These are phyloP conservation scores for Penicillium psychrofluorescens DNA, from an alignment of 495 filamentous ascomycete genomes.

Conservation along the genomic window DNA sequence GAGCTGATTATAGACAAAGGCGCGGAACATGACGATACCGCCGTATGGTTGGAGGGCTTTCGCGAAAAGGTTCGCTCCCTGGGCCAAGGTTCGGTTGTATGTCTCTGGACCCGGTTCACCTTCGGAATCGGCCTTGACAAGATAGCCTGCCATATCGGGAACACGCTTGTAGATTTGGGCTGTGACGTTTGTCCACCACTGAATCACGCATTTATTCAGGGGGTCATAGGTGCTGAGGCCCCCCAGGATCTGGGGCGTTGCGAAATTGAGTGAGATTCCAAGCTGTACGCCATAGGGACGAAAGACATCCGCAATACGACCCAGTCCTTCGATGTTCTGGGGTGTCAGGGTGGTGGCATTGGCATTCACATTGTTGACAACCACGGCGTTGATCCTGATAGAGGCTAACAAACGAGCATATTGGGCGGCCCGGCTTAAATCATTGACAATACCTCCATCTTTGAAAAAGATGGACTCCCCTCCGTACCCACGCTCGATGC, in stretches of 20 bases:
- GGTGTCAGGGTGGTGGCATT: conserved; percentile 48
- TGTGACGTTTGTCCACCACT: conserved; percentile 56
- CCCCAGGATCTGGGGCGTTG: conserved; percentile 51
- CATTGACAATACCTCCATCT: conserved; percentile 42
- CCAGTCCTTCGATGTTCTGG: conserved; percentile 53
- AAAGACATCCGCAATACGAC: conserved; percentile 54
- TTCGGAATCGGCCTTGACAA: conserved; percentile 69
- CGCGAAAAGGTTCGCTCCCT: conserved; percentile 67
- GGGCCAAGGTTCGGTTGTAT: conserved; percentile 61
- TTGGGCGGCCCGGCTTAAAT: conserved; percentile 51
- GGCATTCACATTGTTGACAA: conserved; percentile 72
- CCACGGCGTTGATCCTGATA: conserved; percentile 55
- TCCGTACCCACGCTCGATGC: conserved; percentile 63
- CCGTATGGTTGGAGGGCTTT: conserved; percentile 50
- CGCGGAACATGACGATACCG: conserved; percentile 66
- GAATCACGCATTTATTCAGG: conserved; percentile 48
- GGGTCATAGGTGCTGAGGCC: conserved; percentile 58
- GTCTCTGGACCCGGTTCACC: conserved; percentile 63
- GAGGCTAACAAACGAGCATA: conserved; percentile 66
- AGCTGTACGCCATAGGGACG: conserved; percentile 61
- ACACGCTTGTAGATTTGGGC: conserved; percentile 50
- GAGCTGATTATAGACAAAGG: conserved; percentile 63
- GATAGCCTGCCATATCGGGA: conserved; percentile 62
- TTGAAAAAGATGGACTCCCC: conserved; percentile 64
- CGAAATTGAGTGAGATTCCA: conserved; percentile 62